Conservation (phyloP, 2,329 filamentous ascomycete genomes). For the Diaporthe batatas region DNA sequence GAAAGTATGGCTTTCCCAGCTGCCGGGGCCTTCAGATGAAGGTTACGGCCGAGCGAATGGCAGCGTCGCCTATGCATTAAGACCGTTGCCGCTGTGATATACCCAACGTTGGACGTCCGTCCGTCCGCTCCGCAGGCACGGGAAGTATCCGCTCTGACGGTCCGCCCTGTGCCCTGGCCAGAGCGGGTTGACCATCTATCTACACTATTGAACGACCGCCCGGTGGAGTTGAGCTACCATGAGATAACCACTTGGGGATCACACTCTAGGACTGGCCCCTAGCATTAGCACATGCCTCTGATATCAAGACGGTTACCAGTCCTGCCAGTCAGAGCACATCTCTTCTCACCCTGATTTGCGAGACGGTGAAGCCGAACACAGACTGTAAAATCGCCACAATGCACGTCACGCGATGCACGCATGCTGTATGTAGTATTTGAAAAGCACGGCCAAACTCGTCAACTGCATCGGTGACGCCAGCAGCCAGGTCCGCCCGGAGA, state of each 20-base stretch:
- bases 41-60: slow-evolving; percentile 29
- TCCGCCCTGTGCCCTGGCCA: slow-evolving; percentile 55
- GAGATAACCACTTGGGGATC: too few species aligned
- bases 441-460: slow-evolving; percentile 12
- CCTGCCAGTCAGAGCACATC: slow-evolving; percentile 52
- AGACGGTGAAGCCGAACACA: slow-evolving; percentile 44
- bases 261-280: slow-evolving; percentile 40
- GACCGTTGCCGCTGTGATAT: slow-evolving; percentile 49
- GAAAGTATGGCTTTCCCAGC: slow-evolving; percentile 7
- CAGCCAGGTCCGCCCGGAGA: slow-evolving; percentile 31
- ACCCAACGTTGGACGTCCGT: slow-evolving; percentile 48
- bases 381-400: slow-evolving; percentile 40
- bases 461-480: slow-evolving; percentile 8
- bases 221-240: too few species aligned
- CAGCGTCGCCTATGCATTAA: slow-evolving; percentile 44
- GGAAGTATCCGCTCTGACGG: slow-evolving; percentile 45
- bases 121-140: slow-evolving; percentile 50
- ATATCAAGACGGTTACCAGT: slow-evolving; percentile 52
- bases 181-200: slow-evolving; percentile 37
- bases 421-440: slow-evolving; percentile 52
- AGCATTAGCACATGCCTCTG: slow-evolving; percentile 58
- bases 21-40: slow-evolving; percentile 16
- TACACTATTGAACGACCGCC: too few species aligned
- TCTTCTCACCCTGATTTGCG: slow-evolving; percentile 49
- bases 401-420: slow-evolving; percentile 47